Percentiles rank a stretch among this genome's conserved stretches.
These are phyloP conservation scores for Lentinula edodes DNA, from an alignment of 768 basidiomycete species.

Conservation along the genomic window DNA sequence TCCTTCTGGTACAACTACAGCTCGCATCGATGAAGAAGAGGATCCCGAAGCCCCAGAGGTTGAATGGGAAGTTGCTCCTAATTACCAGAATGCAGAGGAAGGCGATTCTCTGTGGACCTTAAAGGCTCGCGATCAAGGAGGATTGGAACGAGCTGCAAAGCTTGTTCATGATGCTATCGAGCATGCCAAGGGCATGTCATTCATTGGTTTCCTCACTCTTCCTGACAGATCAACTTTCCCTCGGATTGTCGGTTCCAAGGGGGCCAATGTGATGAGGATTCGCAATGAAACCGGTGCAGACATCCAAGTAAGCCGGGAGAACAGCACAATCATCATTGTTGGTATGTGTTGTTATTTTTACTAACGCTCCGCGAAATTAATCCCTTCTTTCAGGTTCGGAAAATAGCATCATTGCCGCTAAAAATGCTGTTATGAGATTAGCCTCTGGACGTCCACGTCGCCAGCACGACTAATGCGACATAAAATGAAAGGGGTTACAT, in stretches of 20 bases:
- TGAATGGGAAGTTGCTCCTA: slow-evolving; percentile 73
- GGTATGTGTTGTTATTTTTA: slow-evolving; percentile 43
- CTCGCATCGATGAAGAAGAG: slow-evolving; percentile 87
- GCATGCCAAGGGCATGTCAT: slow-evolving; percentile 65
- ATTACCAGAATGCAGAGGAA: slow-evolving; percentile 79
- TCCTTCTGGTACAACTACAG: slow-evolving; percentile 34
- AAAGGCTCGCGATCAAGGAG: slow-evolving; percentile 71
- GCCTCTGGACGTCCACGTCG: slow-evolving; percentile 37
- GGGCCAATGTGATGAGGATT: slow-evolving; percentile 83
- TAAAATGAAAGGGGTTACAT: neutral
- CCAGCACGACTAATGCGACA: slow-evolving; percentile 18
- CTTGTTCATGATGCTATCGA: slow-evolving; percentile 64
- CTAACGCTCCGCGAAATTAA: slow-evolving; percentile 1
- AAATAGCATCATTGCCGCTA: slow-evolving; percentile 63
- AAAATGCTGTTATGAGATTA: slow-evolving; percentile 69
- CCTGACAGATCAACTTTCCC: slow-evolving; percentile 84
- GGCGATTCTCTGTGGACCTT: slow-evolving; percentile 84
- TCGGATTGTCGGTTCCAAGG: slow-evolving; percentile 88
- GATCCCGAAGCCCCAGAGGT: slow-evolving; percentile 37
- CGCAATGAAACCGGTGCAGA: slow-evolving; percentile 88
- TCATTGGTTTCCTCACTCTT: slow-evolving; percentile 82
- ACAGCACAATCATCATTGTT: slow-evolving; percentile 80
- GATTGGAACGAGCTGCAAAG: slow-evolving; percentile 70
- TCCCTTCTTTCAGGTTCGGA: slow-evolving; percentile 49
- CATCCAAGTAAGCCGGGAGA: slow-evolving; percentile 79